phyloP scores from a whole-genome alignment of 73 alveolate species.

The Tetrahymena borealis region DNA sequence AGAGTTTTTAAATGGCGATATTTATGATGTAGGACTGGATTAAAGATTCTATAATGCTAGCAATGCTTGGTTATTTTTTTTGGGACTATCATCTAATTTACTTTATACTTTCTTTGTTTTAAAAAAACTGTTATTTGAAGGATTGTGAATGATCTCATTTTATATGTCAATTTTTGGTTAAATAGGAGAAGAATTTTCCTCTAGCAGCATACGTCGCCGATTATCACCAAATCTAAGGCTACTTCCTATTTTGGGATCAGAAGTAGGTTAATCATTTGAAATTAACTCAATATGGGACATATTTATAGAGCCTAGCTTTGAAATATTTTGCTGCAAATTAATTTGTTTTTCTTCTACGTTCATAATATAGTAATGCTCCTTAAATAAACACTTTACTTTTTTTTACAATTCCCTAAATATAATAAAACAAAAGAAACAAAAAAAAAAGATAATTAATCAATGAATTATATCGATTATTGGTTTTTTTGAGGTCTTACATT shows the following conservation, averaged over 20 bases:
- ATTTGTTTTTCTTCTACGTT: background rate
- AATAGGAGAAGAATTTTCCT: background rate
- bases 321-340: background rate
- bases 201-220: background rate
- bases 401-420: background rate
- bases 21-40: background rate
- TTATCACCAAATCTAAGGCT: background rate
- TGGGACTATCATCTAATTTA: background rate
- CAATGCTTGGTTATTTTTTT: background rate
- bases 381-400: background rate
- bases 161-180: background rate
- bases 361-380: background rate
- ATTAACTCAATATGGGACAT: background rate
- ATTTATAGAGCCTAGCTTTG: background rate
- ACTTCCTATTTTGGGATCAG: background rate
- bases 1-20: background rate
- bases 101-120: background rate
- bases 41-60: background rate
- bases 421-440: no score
- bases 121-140: background rate
- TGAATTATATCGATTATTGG: no score
- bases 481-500: no score
- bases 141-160: background rate
- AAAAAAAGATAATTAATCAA: no score
- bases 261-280: background rate